phyloP scores from a whole-genome alignment of 78 protist species.

The Fonticula alba region DNA sequence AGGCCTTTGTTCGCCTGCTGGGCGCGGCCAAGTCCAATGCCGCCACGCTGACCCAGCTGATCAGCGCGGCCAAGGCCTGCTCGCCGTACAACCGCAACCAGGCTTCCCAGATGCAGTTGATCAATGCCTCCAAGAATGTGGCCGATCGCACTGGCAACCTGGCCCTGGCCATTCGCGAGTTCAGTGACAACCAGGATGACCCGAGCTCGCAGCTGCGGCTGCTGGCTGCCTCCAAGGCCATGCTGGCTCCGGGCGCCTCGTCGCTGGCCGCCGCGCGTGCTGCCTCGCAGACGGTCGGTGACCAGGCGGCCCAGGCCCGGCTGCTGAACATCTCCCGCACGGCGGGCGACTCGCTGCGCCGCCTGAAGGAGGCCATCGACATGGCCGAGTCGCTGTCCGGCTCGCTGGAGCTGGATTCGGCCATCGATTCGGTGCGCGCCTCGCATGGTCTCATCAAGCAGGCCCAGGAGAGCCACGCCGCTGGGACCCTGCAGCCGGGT shows the following conservation, averaged over 20 bases:
- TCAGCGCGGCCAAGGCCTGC: constrained; percentile 4
- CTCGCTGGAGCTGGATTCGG: constrained; percentile 9
- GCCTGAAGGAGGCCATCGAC: constrained; percentile 3
- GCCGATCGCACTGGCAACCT: not conserved
- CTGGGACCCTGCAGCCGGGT: not conserved
- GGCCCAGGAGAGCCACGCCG: not conserved
- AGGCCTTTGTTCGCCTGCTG: not conserved
- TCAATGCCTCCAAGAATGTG: not conserved
- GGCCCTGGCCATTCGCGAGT: constrained; percentile 1
- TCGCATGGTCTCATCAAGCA: not conserved
- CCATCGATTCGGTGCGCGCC: not conserved
- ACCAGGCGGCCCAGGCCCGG: constrained; percentile 1
- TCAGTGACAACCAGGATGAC: not conserved
- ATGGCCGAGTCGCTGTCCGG: constrained; percentile 14
- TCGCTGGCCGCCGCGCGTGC: constrained; percentile 18
- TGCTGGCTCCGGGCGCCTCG: constrained; percentile 2
- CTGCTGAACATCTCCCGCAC: not conserved
- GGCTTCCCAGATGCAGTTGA: constrained; percentile 14
- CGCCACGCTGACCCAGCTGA: constrained; percentile 6
- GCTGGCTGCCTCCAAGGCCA: not conserved
- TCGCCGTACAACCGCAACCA: constrained; percentile 1
- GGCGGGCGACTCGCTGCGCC: not conserved
- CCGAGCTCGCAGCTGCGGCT: constrained; percentile 11
- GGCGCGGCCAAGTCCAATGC: constrained; percentile 7
- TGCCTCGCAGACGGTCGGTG: constrained; percentile 16